phyloP scores from a whole-genome alignment of 2,329 filamentous ascomycete species.

The Fonsecaea pedrosoi region DNA sequence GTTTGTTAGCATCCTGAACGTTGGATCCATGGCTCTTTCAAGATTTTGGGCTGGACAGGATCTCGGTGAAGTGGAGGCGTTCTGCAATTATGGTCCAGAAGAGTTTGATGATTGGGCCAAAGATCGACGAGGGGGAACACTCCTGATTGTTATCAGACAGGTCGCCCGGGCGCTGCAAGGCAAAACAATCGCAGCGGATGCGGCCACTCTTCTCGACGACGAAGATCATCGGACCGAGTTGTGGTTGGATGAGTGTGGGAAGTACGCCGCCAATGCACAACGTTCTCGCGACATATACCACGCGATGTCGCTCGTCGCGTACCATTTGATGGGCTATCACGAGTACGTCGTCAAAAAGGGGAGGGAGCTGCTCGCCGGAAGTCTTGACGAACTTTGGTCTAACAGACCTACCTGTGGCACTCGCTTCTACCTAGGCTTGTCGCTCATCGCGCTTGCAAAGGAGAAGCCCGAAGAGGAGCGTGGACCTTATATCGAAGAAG shows the following conservation, averaged over 20 bases:
- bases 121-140: conserved; percentile 65
- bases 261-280: conserved; percentile 56
- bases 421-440: conserved; percentile 56
- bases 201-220: conserved; percentile 61
- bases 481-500: conserved; percentile 55
- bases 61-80: conserved; percentile 63
- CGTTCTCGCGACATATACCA: conserved; percentile 64
- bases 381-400: conserved; percentile 55
- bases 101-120: conserved; percentile 64
- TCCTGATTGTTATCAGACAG: conserved; percentile 62
- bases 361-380: conserved; percentile 48
- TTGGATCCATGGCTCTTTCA: conserved; percentile 64
- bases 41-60: conserved; percentile 65
- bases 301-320: conserved; percentile 55
- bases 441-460: conserved; percentile 52
- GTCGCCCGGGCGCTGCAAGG: conserved; percentile 66
- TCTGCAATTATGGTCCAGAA: conserved; percentile 62
- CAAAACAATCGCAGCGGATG: conserved; percentile 60
- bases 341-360: conserved; percentile 53
- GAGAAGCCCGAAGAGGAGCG: conserved; percentile 55
- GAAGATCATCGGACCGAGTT: conserved; percentile 58
- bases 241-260: conserved; percentile 57
- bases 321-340: conserved; percentile 57
- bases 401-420: conserved; percentile 51
- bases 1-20: conserved; percentile 63